Evolutionary conservation across 768 basidiomycete species (phyloP), one percentile per base, ranked within the genome.

Genomic region (Botryobasidium botryosum): DNA sequence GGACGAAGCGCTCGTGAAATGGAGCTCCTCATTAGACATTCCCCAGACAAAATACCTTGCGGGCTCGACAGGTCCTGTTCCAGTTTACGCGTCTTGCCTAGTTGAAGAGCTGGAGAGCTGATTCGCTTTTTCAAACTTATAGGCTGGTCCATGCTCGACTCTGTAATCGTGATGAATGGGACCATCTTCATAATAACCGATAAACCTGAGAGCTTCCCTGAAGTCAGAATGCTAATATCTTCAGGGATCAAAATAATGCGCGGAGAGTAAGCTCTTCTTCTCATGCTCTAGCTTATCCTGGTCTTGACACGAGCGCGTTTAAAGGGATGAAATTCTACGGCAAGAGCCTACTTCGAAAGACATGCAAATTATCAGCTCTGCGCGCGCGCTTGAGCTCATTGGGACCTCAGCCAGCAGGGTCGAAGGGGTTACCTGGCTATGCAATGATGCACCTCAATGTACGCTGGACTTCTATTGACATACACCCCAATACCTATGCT

Each of bases 101-200:
- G 6, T 12, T 20, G 35, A 17, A 26, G 29, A 37, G 17, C 13
- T 4, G 13, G n/a, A 15, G 13, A 41, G 7, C 10, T 40, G 21
- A 37, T 10, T 15, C 17, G n/a, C n/a, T n/a, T n/a, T n/a, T n/a
- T n/a, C n/a, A n/a, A n/a, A n/a, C n/a, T n/a, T 18, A 28, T 52
- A 90, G 88, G 88, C 3, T 84, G 77, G 62, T 86, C 82, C 1
- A 71, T 88, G 35, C 64, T 91, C 45, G 83, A 90, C 53, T 79
- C 84, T 49, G 68, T 85, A n/a, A 72, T 79, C 54, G 60, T 81
- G n/a, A 64, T 70, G 53, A 75, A 80, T 51, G 75, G 76, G 7
- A 74, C 74, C 2, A 69, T 85, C 49, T 84, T 75, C 58, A 59
- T 91, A 47, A 76, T 91, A 28, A 72, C 77, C 3, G 77, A 87